A percentile compares a stretch with the other conserved stretches of the same genome.
These are phyloP conservation scores for Themeda triandra DNA, from an alignment of 176 grass and related monocot species.

Conservation along the genomic window DNA sequence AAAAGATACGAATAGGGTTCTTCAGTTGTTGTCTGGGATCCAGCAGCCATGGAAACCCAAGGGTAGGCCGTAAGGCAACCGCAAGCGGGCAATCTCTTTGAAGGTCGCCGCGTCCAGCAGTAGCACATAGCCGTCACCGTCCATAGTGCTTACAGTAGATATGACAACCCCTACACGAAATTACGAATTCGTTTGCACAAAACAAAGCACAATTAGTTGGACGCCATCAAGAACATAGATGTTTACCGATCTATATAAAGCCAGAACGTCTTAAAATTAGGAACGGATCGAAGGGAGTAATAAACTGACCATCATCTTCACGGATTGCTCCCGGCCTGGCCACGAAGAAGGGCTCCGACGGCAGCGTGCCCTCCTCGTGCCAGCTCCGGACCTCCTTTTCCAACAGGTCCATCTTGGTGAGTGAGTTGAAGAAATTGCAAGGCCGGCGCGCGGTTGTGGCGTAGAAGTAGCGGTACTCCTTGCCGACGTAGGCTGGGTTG, in stretches of 20 bases:
- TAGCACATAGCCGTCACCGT: slow-evolving; percentile 67
- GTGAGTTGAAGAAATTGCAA: slow-evolving; percentile 88
- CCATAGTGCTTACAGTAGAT: slow-evolving; percentile 59
- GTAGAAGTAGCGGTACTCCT: slow-evolving; percentile 79
- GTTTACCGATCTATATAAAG: no score
- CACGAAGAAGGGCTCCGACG: slow-evolving; percentile 89
- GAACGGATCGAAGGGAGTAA: no score
- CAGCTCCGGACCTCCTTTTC: slow-evolving; percentile 68
- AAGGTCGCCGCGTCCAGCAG: slow-evolving; percentile 63
- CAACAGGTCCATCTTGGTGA: slow-evolving; percentile 81
- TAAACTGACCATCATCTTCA: slow-evolving; percentile 75
- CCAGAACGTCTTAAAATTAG: no score
- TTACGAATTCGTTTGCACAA: no score
- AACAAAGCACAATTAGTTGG: no score
- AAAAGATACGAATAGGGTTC: no score
- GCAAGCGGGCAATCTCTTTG: slow-evolving; percentile 64
- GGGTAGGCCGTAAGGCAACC: slow-evolving; percentile 78
- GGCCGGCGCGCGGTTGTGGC: slow-evolving; percentile 70
- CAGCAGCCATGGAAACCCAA: slow-evolving; percentile 60
- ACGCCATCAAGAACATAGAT: no score
- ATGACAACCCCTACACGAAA: slow-evolving; percentile 56
- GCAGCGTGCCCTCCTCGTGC: slow-evolving; percentile 75
- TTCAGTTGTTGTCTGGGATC: slow-evolving; percentile 35
- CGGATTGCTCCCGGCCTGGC: slow-evolving; percentile 54
- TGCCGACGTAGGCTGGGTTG: slow-evolving; percentile 68